Conservation (phyloP, 2,329 filamentous ascomycete species). For the Monilinia fructicola region DNA sequence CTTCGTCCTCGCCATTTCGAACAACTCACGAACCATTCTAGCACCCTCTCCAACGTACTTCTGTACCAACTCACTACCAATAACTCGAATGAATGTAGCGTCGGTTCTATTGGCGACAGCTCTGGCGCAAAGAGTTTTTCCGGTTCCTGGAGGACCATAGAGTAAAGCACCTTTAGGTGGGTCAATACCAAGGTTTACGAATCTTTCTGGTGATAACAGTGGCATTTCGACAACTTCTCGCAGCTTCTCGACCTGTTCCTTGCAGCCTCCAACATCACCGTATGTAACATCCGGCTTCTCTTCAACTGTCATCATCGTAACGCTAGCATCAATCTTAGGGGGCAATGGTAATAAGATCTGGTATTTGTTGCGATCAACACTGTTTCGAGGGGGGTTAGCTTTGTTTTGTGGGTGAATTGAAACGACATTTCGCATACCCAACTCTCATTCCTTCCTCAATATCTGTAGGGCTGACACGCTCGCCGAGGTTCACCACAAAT, state of each 20-base stretch:
- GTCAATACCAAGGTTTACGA: conserved; percentile 98
- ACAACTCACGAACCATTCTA: conserved; percentile 96
- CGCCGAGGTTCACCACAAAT: conserved; percentile 96
- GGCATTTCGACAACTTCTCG: conserved; percentile 99
- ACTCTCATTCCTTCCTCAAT: conserved; percentile 99
- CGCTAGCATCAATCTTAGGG: conserved; percentile 97
- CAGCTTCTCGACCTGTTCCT: conserved; percentile 99
- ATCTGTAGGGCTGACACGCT: conserved; percentile 95
- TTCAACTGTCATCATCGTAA: conserved; percentile 99
- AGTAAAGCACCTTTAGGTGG: conserved; percentile 95
- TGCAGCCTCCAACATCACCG: conserved; percentile 97
- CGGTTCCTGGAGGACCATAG: conserved; percentile 96
- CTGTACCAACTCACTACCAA: conserved; percentile 95
- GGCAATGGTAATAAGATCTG: conserved; percentile 95
- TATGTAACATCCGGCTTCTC: conserved; percentile 99
- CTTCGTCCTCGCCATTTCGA: conserved; percentile 99
- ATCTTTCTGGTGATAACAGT: conserved; percentile 90
- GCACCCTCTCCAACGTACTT: conserved; percentile 99
- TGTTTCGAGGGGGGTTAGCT: conserved; percentile 39
- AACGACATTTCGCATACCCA: conserved; percentile 52
- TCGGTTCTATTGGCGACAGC: conserved; percentile 97
- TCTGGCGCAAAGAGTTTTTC: conserved; percentile 96
- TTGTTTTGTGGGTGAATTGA: conserved; percentile 12
- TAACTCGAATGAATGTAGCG: conserved; percentile 97
- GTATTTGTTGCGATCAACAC: conserved; percentile 97